These are phyloP conservation scores for Catunica adiposa DNA, from an alignment of 2,329 filamentous ascomycete species.

Conservation along the genomic window DNA sequence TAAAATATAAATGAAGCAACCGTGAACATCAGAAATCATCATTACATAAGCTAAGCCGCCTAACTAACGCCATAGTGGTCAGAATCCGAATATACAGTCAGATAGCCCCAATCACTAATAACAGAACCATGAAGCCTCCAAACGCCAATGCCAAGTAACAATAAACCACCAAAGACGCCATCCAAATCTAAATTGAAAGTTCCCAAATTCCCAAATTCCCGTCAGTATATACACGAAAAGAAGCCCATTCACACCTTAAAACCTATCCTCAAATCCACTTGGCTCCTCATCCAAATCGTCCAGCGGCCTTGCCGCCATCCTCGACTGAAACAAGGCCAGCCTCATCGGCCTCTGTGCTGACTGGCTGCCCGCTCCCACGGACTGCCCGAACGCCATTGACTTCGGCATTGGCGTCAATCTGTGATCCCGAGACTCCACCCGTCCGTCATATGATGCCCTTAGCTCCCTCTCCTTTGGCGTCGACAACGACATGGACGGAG, in stretches of 20 bases:
- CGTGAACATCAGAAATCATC: not conserved
- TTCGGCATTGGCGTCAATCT: not conserved
- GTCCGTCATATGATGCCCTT: conserved; percentile 14
- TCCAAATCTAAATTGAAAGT: not conserved
- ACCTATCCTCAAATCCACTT: not conserved
- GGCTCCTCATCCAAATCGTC: conserved; percentile 11
- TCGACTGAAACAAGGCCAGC: conserved; percentile 10
- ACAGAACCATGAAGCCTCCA: too few relatives aligned
- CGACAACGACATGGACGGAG: conserved; percentile 27
- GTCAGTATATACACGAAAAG: conserved; percentile 7
- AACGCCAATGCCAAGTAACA: too few relatives aligned
- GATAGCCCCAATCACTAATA: too few relatives aligned
- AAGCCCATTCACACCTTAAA: not conserved
- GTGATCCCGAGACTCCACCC: not conserved
- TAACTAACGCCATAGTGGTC: not conserved
- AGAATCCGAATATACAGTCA: not conserved
- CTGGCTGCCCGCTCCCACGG: not conserved
- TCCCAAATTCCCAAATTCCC: not conserved
- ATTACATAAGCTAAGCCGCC: not conserved
- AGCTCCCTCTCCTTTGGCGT: conserved; percentile 27
- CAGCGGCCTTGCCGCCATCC: conserved; percentile 4
- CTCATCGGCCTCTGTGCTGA: conserved; percentile 3
- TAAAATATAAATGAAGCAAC: not conserved
- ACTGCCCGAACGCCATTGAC: not conserved
- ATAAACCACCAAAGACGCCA: too few relatives aligned